Percentiles rank a stretch among this genome's conserved stretches.
Conservation (phyloP, 352 stramenopile species). For the Globisporangium canariense region DNA sequence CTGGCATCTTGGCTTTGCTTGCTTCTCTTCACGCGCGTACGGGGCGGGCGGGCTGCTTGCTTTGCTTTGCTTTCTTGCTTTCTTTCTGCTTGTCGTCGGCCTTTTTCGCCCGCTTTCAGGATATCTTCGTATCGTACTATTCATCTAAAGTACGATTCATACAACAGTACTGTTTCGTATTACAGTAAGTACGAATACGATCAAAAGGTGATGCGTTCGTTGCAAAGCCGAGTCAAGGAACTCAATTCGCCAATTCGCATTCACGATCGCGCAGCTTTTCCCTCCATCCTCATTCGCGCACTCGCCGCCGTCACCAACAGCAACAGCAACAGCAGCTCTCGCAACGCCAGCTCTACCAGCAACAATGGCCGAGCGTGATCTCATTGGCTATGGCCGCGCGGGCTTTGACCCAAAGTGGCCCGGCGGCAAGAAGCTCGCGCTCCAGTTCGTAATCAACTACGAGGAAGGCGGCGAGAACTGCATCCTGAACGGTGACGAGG, state of each 20-base stretch:
- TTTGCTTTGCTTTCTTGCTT: neutral
- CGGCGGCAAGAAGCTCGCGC: slow-evolving; percentile 77
- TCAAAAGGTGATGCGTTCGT: neutral
- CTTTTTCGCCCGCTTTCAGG: slow-evolving; percentile 9
- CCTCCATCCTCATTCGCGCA: neutral
- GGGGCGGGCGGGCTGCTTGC: neutral
- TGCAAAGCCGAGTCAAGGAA: neutral
- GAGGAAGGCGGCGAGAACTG: slow-evolving; percentile 95
- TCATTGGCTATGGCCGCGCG: slow-evolving; percentile 85
- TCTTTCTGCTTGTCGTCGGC: slow-evolving; percentile 14
- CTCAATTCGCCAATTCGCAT: slow-evolving; percentile 29
- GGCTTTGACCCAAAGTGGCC: slow-evolving; percentile 83
- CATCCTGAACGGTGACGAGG: slow-evolving; percentile 85
- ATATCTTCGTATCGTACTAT: slow-evolving; percentile 8
- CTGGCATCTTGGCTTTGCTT: slow-evolving; percentile 48
- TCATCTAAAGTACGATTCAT: slow-evolving; percentile 11
- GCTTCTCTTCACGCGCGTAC: neutral
- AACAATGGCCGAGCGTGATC: slow-evolving; percentile 43
- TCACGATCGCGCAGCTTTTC: slow-evolving; percentile 18
- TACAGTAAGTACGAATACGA: slow-evolving; percentile 18
- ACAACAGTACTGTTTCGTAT: neutral
- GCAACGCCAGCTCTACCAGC: neutral
- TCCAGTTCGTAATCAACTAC: slow-evolving; percentile 97
- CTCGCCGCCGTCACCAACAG: neutral
- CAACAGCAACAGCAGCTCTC: neutral